phyloP scores from a whole-genome alignment of 441 rosid species.

The Dalechampia spathulata region DNA sequence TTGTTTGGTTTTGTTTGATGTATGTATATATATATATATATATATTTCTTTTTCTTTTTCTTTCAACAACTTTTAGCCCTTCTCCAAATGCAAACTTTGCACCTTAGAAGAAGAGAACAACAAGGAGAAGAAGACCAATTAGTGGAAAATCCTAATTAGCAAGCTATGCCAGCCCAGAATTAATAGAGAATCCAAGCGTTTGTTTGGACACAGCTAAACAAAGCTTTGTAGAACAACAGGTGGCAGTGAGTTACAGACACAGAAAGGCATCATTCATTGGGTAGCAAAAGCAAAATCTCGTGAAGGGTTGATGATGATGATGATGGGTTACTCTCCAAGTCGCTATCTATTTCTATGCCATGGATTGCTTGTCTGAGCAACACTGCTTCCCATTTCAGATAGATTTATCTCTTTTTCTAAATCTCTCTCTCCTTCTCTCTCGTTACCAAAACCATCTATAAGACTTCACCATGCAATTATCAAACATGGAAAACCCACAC shows the following conservation, averaged over 20 bases:
- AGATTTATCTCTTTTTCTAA: slow-evolving; percentile 25
- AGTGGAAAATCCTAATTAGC: neutral
- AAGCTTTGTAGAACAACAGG: slow-evolving; percentile 25
- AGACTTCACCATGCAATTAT: slow-evolving; percentile 34
- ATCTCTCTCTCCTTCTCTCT: slow-evolving; percentile 13
- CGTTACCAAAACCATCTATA: slow-evolving; percentile 3
- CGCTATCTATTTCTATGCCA: slow-evolving; percentile 39
- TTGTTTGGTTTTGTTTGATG: slow-evolving; percentile 17
- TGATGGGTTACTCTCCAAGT: slow-evolving; percentile 71
- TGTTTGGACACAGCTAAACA: slow-evolving; percentile 30
- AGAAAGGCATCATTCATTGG: slow-evolving; percentile 57
- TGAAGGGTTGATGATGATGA: slow-evolving; percentile 41
- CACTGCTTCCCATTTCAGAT: slow-evolving; percentile 30
- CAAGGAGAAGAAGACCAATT: neutral
- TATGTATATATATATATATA: neutral
- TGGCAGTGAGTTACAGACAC: slow-evolving; percentile 37
- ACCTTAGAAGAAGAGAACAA: slow-evolving; percentile 23
- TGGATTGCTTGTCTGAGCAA: slow-evolving; percentile 49
- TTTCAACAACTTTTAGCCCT: slow-evolving; percentile 7
- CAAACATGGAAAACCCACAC: slow-evolving; percentile 23
- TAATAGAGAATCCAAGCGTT: slow-evolving; percentile 21
- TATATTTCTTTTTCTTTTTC: neutral
- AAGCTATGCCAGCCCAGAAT: slow-evolving; percentile 7
- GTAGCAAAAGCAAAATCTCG: slow-evolving; percentile 44
- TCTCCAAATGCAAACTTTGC: slow-evolving; percentile 28